phyloP scores from a whole-genome alignment of 257 asterid genomes.

The Perilla frutescens region DNA sequence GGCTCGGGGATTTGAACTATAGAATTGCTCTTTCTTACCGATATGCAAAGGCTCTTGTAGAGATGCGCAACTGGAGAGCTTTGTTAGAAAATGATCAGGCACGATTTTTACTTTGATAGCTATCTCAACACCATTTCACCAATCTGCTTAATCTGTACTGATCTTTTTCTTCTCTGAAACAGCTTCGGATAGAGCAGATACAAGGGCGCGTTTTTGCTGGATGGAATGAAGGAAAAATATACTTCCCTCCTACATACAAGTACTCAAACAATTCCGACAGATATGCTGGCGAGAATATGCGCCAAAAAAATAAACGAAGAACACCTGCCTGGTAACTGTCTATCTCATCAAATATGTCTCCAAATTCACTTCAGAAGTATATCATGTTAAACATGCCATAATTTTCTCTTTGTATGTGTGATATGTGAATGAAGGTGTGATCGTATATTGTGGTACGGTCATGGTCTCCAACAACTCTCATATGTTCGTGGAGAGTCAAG shows the following conservation, averaged over 20 bases:
- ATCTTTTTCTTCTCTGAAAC: constrained; percentile 32
- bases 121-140: not conserved
- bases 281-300: constrained; percentile 81
- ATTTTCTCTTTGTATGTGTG: not conserved
- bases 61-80: constrained; percentile 93
- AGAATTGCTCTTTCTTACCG: constrained; percentile 86
- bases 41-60: constrained; percentile 87
- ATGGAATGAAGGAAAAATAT: constrained; percentile 88
- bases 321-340: constrained; percentile 86
- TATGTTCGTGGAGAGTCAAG: constrained; percentile 93
- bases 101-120: constrained; percentile 26
- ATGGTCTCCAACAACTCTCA: constrained; percentile 76
- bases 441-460: constrained; percentile 86
- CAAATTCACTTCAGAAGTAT: too few relatives aligned
- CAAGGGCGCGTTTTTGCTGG: constrained; percentile 79
- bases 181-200: constrained; percentile 83
- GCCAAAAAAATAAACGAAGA: constrained; percentile 79
- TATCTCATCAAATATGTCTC: not conserved
- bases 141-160: not conserved
- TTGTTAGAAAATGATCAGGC: constrained; percentile 91
- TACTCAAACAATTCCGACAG: constrained; percentile 88
- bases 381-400: not conserved
- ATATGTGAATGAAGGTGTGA: constrained; percentile 75
- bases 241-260: constrained; percentile 92
- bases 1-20: constrained; percentile 97